phyloP scores from a whole-genome alignment of 1,139 yeast species.

The Lodderomyces metapsilosis region DNA sequence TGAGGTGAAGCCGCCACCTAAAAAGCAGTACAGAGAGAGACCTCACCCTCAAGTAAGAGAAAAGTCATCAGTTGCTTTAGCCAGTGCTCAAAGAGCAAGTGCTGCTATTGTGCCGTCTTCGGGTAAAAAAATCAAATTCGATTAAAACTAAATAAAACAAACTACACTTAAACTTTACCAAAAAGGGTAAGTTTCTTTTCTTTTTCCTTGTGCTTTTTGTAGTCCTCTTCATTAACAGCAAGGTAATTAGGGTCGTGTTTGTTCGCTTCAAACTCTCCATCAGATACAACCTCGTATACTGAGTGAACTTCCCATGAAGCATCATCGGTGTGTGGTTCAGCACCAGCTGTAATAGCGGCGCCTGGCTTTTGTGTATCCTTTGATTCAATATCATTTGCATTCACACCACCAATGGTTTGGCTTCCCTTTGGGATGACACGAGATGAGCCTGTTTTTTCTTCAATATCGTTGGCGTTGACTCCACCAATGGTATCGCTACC shows the following conservation, averaged over 20 bases:
- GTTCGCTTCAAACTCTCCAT: conserved; percentile 45
- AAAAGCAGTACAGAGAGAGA: conserved; percentile 14
- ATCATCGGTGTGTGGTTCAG: conserved; percentile 11
- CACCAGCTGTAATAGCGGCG: conserved; percentile 1
- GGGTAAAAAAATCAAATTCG: conserved; percentile 84
- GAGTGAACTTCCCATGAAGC: conserved; percentile 36
- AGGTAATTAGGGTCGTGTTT: conserved; percentile 50
- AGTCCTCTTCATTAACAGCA: conserved; percentile 42
- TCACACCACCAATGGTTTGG: conserved; percentile 6
- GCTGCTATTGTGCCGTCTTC: conserved; percentile 85
- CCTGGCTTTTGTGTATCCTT: neutral
- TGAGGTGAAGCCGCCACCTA: conserved; percentile 8
- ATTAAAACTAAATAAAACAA: conserved; percentile 17
- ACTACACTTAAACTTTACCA: conserved; percentile 4
- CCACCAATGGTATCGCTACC: conserved; percentile 9
- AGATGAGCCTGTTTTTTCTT: conserved; percentile 6
- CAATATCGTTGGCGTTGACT: conserved; percentile 12
- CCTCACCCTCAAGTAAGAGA: conserved; percentile 32
- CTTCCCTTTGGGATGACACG: conserved; percentile 2
- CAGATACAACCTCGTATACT: conserved; percentile 52
- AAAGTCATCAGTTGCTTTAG: conserved; percentile 85
- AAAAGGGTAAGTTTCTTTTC: conserved; percentile 12
- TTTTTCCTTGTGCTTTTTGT: conserved; percentile 22
- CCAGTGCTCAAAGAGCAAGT: conserved; percentile 85
- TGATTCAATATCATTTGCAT: neutral